phyloP scores from a whole-genome alignment of 2,329 filamentous ascomycete species.

The Fusarium sp. region DNA sequence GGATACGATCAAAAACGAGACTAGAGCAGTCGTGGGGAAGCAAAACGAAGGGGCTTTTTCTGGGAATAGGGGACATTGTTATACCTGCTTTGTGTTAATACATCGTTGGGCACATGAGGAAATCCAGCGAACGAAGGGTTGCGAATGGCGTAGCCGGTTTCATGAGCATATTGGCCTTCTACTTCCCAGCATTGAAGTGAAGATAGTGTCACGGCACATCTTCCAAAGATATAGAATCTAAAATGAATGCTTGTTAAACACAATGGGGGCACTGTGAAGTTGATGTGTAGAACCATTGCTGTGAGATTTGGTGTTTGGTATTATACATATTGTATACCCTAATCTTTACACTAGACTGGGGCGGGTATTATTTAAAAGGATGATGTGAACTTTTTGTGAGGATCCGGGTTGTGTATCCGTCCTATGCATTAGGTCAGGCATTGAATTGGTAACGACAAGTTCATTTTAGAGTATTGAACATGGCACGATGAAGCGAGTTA shows the following conservation, averaged over 20 bases:
- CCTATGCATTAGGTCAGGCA: conserved; percentile 16
- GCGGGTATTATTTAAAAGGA: conserved; percentile 16
- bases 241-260: conserved; percentile 35
- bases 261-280: background rate
- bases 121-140: conserved; percentile 49
- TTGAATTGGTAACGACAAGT: background rate
- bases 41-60: conserved; percentile 32
- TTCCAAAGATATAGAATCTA: conserved; percentile 36
- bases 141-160: conserved; percentile 54
- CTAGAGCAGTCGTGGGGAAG: conserved; percentile 31
- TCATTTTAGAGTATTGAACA: background rate
- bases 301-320: conserved; percentile 8
- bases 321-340: conserved; percentile 23
- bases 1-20: conserved; percentile 33
- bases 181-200: conserved; percentile 39
- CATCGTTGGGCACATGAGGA: conserved; percentile 47
- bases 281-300: background rate
- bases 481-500: background rate
- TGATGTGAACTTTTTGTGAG: conserved; percentile 33
- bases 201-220: conserved; percentile 35
- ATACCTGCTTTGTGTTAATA: conserved; percentile 51
- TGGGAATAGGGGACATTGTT: conserved; percentile 42
- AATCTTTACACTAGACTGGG: background rate
- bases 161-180: conserved; percentile 50
- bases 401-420: conserved; percentile 30